phyloP scores from a whole-genome alignment of 495 filamentous ascomycete genomes.

The Penicillium fimorum region DNA sequence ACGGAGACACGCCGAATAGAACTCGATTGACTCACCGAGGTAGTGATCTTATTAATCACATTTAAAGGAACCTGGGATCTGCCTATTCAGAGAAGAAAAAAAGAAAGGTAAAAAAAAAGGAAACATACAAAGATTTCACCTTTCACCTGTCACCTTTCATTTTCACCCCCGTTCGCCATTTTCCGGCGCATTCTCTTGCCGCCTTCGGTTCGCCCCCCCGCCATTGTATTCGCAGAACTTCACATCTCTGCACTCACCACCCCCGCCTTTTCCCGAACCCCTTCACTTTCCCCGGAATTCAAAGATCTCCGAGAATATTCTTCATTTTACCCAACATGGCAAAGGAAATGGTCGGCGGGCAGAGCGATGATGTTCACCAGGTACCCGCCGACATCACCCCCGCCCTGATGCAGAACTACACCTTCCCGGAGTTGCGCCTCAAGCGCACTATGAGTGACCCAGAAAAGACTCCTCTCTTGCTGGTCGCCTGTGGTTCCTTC shows the following conservation, averaged over 20 bases:
- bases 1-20: slow-evolving; percentile 15
- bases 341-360: slow-evolving; percentile 30
- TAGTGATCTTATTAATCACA: slow-evolving; percentile 22
- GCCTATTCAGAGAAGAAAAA: neutral
- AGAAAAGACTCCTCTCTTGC: slow-evolving; percentile 71
- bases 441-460: slow-evolving; percentile 64
- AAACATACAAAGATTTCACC: neutral
- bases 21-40: slow-evolving; percentile 32
- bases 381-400: slow-evolving; percentile 22
- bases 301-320: neutral
- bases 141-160: neutral
- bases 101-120: neutral
- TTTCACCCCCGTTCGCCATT: neutral
- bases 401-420: slow-evolving; percentile 56
- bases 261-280: neutral
- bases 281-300: slow-evolving; percentile 1
- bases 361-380: slow-evolving; percentile 34
- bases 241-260: slow-evolving; percentile 1
- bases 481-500: slow-evolving; percentile 91
- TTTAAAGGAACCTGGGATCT: neutral
- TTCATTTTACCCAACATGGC: slow-evolving; percentile 20
- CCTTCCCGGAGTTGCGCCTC: slow-evolving; percentile 69
- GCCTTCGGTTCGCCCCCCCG: slow-evolving; percentile 17
- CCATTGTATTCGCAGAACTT: slow-evolving; percentile 4
- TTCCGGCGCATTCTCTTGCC: slow-evolving; percentile 20